Evolutionary conservation across 371 early-diverging fungal species (phyloP), one percentile per base, ranked within the genome.

Genomic region (Mortierella sp.): DNA sequence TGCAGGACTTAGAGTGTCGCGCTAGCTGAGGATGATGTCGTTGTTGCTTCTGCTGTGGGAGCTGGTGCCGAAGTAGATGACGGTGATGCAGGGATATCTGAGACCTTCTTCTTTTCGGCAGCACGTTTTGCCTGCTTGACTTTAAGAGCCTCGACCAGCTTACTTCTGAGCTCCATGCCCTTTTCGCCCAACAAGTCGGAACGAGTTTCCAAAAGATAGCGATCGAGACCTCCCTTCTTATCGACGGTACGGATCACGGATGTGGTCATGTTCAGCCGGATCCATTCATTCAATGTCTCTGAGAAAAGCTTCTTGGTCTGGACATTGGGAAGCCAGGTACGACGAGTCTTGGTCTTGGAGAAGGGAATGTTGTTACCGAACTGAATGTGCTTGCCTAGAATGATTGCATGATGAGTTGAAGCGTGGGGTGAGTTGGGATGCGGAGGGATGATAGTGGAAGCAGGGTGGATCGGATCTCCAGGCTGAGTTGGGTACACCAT

Each of bases 191-290:
- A 53, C 3, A 74, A 57, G 17, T 74, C 76, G 13, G 68, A 61
- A 25, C 81, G 86, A 22, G 93, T 92, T 29, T 84, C 82, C 48
- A 93, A 80, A 50, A 94, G 69, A 64, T 93, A 94, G 50, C 83
- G 85, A 68, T 94, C 95, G 25, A 94, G 77, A 10, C 95, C 95
- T 34, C 95, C 95, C 83, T 93, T 93, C 79, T 93, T 91, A 70
- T 93, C 93, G 37, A 94, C 92, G 1, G 93, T 91, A 34, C 93
- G 88, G 19, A 93, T 76, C 4, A 91, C 90, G 5, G 88, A 76
- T 2, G 92, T 85, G 28, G 93, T 91, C 50, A 92, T 87, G 58
- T 88, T 86, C 49, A 94, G 78, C 40, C 80, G 74, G 41, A 91
- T 73, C 57, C 80, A 83, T 48, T 82, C 57, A 54, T 87, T 81